A percentile compares a stretch with the other conserved stretches of the same genome.
Evolutionary conservation across 2,329 filamentous ascomycete species (phyloP).

Genomic region (Fusarium mangiferae): DNA sequence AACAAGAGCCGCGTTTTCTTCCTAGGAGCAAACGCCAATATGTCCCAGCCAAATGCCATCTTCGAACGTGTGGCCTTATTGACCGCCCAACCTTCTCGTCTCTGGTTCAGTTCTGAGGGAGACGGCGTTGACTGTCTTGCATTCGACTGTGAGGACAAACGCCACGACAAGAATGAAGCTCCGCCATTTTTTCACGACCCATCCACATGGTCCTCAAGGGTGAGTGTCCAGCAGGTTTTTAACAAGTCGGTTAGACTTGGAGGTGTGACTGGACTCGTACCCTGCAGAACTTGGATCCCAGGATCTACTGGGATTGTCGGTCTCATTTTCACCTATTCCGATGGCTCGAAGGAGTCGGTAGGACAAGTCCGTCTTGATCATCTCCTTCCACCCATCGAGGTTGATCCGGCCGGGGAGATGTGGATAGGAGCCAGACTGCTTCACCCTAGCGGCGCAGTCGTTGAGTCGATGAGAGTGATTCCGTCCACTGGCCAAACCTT

Average conservation of each 20-base stretch:
- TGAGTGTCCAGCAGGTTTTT: background rate
- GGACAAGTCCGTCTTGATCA: slow-evolving; percentile 17
- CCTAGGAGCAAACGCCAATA: background rate
- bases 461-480: slow-evolving; percentile 12
- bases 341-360: slow-evolving; percentile 13
- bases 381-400: background rate
- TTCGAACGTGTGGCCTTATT: slow-evolving; percentile 9
- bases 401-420: slow-evolving; percentile 1
- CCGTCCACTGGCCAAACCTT: background rate
- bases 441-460: background rate
- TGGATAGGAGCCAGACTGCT: background rate
- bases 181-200: background rate
- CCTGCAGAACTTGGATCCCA: slow-evolving; percentile 8
- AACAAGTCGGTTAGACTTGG: slow-evolving; percentile 2
- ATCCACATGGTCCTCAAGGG: background rate
- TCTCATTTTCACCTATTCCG: slow-evolving; percentile 3
- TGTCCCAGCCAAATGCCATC: background rate
- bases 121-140: slow-evolving; percentile 9
- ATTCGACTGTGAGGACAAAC: slow-evolving; percentile 5
- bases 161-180: background rate
- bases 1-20: slow-evolving; percentile 8
- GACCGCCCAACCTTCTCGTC: background rate
- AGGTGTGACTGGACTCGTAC: background rate
- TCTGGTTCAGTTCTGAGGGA: slow-evolving; percentile 4
- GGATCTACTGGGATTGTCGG: slow-evolving; percentile 11